Conservation (phyloP, 1,284 basidiomycete genomes). For the Leccinum angustisporum region DNA sequence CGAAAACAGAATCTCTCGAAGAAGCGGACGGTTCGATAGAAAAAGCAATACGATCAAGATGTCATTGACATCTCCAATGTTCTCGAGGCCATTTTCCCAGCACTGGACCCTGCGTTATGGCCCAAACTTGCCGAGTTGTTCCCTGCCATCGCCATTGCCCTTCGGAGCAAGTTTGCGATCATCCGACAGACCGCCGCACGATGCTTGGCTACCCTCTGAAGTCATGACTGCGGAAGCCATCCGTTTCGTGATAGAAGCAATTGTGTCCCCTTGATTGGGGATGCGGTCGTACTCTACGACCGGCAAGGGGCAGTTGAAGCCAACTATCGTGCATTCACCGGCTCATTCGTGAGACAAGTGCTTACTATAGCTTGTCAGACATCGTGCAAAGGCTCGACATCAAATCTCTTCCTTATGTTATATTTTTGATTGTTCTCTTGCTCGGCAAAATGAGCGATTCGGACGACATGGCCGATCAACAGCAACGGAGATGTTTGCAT, state of each 20-base stretch:
- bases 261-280: conserved; percentile 83
- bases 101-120: conserved; percentile 73
- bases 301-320: conserved; percentile 91
- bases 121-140: conserved; percentile 72
- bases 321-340: conserved; percentile 60
- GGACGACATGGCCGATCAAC: conserved; percentile 86
- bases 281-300: conserved; percentile 72
- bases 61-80: conserved; percentile 93
- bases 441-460: conserved; percentile 97
- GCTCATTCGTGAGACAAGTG: background rate
- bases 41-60: conserved; percentile 79
- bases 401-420: conserved; percentile 96
- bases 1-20: conserved; percentile 45
- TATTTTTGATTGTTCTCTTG: conserved; percentile 95
- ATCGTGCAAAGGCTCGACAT: conserved; percentile 91
- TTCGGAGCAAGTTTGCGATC: conserved; percentile 86
- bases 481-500: conserved; percentile 96
- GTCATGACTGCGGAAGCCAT: conserved; percentile 86
- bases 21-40: conserved; percentile 65
- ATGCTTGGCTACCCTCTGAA: conserved; percentile 87
- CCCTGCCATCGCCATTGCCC: conserved; percentile 71
- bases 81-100: conserved; percentile 80
- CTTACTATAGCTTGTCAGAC: conserved; percentile 48
- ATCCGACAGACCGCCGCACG: conserved; percentile 86
- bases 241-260: conserved; percentile 82